Evolutionary conservation across 2,329 filamentous ascomycete species (phyloP).

Genomic region (Cladosporium sp.): DNA sequence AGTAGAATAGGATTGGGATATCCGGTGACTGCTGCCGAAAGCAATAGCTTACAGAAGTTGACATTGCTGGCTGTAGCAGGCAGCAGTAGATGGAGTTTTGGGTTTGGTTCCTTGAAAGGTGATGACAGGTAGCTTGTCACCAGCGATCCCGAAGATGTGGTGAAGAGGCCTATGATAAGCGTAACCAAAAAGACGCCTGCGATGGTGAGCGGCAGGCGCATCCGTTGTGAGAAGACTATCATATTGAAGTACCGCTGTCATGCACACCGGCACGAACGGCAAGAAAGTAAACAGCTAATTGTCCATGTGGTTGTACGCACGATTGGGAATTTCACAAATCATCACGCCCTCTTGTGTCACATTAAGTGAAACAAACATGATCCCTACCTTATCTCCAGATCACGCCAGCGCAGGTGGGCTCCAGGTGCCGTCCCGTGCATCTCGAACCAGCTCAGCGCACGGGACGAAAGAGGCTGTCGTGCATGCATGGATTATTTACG

Average conservation of each 20-base stretch:
- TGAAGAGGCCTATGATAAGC: conserved; percentile 1
- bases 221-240: neutral
- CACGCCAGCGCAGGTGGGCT: neutral
- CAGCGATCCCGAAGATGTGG: neutral
- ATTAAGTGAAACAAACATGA: neutral
- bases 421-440: neutral
- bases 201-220: neutral
- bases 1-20: conserved; percentile 17
- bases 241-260: neutral
- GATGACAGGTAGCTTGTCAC: neutral
- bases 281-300: neutral
- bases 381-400: neutral
- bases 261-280: neutral
- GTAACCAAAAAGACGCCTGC: neutral
- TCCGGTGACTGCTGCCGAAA: conserved; percentile 13
- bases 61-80: conserved; percentile 23
- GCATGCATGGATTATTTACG: neutral
- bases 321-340: neutral
- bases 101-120: neutral
- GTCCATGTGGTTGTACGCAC: neutral
- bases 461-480: neutral
- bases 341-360: neutral
- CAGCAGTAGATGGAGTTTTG: conserved; percentile 21
- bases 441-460: neutral
- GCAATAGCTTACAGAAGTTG: conserved; percentile 23